phyloP scores from a whole-genome alignment of 176 grass and related monocot species.

The Musa beccarii region DNA sequence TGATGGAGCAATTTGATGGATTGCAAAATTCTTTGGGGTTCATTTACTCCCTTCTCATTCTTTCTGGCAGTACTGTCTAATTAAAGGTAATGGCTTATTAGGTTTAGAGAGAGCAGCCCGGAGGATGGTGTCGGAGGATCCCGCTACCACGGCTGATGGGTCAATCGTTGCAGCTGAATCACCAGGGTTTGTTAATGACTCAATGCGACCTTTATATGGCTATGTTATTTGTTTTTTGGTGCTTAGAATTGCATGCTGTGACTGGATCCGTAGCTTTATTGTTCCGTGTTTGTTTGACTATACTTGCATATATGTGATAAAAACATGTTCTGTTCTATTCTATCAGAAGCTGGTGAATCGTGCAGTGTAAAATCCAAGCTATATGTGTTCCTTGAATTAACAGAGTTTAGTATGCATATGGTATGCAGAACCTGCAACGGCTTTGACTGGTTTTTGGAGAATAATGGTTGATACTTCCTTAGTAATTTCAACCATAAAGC shows the following conservation, averaged over 20 bases:
- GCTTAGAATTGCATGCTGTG: background rate
- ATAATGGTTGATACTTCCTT: background rate
- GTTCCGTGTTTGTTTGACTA: too few relatives aligned
- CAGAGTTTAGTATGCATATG: too few relatives aligned
- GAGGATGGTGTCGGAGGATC: slow-evolving; percentile 32
- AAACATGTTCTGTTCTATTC: too few relatives aligned
- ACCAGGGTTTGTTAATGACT: slow-evolving; percentile 27
- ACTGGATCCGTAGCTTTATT: too few relatives aligned
- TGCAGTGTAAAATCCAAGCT: too few relatives aligned
- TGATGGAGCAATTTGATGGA: background rate
- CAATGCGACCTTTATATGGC: slow-evolving; percentile 1
- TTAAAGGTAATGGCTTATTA: slow-evolving; percentile 9
- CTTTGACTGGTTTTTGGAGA: background rate
- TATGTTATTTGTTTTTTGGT: slow-evolving; percentile 4
- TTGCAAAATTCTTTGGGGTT: background rate
- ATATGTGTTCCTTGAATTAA: too few relatives aligned
- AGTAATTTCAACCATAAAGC: background rate
- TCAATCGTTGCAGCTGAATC: slow-evolving; percentile 20
- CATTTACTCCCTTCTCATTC: background rate
- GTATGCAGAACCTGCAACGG: background rate
- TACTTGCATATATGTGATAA: too few relatives aligned
- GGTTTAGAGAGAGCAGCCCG: slow-evolving; percentile 5
- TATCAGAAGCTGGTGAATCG: too few relatives aligned
- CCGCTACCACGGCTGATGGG: slow-evolving; percentile 27
- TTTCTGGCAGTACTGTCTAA: background rate